Conservation (phyloP, 2,329 filamentous ascomycete genomes). For the Botrytis elliptica region DNA sequence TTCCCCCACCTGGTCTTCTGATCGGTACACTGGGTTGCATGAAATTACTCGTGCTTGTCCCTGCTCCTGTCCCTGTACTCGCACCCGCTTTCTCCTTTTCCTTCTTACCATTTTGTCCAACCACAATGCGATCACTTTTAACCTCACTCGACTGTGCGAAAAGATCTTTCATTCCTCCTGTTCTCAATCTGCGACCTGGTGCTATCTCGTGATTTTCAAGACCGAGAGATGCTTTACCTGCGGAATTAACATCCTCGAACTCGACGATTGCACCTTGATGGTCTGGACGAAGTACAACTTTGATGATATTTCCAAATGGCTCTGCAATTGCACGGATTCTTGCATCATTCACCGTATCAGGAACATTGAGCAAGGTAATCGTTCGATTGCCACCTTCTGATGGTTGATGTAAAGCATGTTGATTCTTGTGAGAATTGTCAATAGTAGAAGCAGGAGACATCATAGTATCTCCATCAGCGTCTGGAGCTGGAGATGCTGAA, state of each 20-base stretch:
- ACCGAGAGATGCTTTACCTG: conserved; percentile 67
- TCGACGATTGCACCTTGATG: conserved; percentile 86
- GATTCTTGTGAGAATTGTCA: conserved; percentile 27
- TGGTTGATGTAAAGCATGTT: conserved; percentile 37
- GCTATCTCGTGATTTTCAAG: conserved; percentile 57
- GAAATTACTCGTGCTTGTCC: conserved; percentile 41
- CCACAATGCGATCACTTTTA: conserved; percentile 45
- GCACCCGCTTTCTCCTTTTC: background rate
- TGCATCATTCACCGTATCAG: conserved; percentile 88
- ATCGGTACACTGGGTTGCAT: conserved; percentile 36
- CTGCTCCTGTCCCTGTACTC: background rate
- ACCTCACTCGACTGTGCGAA: conserved; percentile 51
- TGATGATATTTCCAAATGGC: conserved; percentile 67
- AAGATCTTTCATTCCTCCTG: conserved; percentile 55
- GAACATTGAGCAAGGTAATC: conserved; percentile 78
- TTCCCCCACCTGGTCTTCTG: conserved; percentile 39
- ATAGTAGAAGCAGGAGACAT: conserved; percentile 34
- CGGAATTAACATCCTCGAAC: conserved; percentile 63
- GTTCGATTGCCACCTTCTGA: conserved; percentile 64
- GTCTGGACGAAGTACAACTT: conserved; percentile 75
- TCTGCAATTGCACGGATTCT: conserved; percentile 74
- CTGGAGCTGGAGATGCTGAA: conserved; percentile 39
- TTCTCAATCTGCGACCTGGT: conserved; percentile 51
- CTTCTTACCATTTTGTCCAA: conserved; percentile 34
- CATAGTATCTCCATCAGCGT: conserved; percentile 39